Evolutionary conservation across 1,284 basidiomycete species (phyloP), one percentile per base, ranked within the genome.

Genomic region (Ganoderma sinense): DNA sequence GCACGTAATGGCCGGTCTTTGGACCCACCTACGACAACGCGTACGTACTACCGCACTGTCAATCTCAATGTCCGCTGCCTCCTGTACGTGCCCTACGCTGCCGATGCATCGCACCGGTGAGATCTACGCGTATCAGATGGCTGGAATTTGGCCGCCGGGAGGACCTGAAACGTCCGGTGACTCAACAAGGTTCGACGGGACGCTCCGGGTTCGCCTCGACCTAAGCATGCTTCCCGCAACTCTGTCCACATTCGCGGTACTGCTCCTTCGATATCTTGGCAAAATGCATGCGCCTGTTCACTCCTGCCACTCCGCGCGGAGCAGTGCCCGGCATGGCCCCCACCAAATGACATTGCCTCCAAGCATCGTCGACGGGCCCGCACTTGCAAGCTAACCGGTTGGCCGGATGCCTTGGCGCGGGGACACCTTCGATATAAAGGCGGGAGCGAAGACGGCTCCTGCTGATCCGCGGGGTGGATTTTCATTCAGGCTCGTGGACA

Each of bases 401-500:
- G 11, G 5, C 36, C 36, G 36, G 36, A 39, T 11, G 4, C 18
- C 14, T 16, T 43, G 1, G 18, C 4, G 14, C 41, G 14, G 6
- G 18, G 41, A 51, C 10, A 11, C n/a, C 29, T 18, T 14, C 14
- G 31, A 31, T 55, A 55, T 55, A 55, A 55, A n/a, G n/a, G n/a
- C n/a, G n/a, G n/a, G n/a, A n/a, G n/a, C n/a, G n/a, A n/a, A n/a
- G n/a, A n/a, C n/a, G n/a, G n/a, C n/a, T n/a, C n/a, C n/a, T n/a
- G n/a, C n/a, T n/a, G n/a, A n/a, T n/a, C n/a, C n/a, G n/a, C n/a
- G n/a, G n/a, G n/a, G n/a, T n/a, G 53, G n/a, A 62, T 29, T 8
- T 5, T 18, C 3, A 31, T 14, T 39, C 13, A 65, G 64, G 53
- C 6, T 65, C 13, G 20, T 65, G 8, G 64, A 65, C 64, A 65